Evolutionary conservation across 192 early-diverging fungal species (phyloP).

Genomic region (Podila horticola): DNA sequence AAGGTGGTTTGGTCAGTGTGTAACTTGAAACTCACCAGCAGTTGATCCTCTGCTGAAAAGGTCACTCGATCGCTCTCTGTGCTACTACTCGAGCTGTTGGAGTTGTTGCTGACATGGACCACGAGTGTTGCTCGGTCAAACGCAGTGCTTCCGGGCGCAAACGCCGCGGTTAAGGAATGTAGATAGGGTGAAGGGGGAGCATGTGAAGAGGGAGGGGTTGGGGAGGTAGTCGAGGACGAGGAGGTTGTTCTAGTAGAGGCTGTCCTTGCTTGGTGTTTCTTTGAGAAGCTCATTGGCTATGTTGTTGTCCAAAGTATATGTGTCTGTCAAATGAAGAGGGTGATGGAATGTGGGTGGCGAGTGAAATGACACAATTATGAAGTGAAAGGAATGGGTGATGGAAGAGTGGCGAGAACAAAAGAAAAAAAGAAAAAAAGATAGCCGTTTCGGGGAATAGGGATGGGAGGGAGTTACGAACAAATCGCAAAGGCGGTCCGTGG

Average conservation of each 20-base stretch:
- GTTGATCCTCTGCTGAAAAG: slow-evolving; percentile 35
- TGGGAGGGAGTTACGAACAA: not conserved
- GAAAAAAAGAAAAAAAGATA: too few relatives aligned
- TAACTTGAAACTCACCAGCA: slow-evolving; percentile 22
- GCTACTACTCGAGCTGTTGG: slow-evolving; percentile 3
- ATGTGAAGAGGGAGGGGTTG: not conserved
- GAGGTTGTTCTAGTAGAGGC: not conserved
- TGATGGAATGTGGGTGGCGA: too few relatives aligned
- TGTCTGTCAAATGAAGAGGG: too few relatives aligned
- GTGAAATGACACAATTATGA: too few relatives aligned
- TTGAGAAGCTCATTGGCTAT: slow-evolving; percentile 6
- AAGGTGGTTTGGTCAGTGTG: too few relatives aligned
- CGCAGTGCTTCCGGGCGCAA: slow-evolving; percentile 23
- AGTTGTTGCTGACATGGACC: slow-evolving; percentile 37
- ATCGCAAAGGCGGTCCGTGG: not conserved
- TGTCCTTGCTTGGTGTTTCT: slow-evolving; percentile 12
- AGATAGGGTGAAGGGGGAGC: slow-evolving; percentile 21
- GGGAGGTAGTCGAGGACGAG: not conserved
- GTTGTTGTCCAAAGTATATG: not conserved
- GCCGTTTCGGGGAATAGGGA: not conserved
- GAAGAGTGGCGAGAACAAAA: too few relatives aligned
- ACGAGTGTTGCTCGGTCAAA: slow-evolving; percentile 47
- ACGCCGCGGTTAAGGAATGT: slow-evolving; percentile 17
- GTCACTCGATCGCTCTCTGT: slow-evolving; percentile 9
- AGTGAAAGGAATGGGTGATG: too few relatives aligned